These are phyloP conservation scores for Colletotrichum liriopes DNA, from an alignment of 2,329 filamentous ascomycete species.

Conservation along the genomic window DNA sequence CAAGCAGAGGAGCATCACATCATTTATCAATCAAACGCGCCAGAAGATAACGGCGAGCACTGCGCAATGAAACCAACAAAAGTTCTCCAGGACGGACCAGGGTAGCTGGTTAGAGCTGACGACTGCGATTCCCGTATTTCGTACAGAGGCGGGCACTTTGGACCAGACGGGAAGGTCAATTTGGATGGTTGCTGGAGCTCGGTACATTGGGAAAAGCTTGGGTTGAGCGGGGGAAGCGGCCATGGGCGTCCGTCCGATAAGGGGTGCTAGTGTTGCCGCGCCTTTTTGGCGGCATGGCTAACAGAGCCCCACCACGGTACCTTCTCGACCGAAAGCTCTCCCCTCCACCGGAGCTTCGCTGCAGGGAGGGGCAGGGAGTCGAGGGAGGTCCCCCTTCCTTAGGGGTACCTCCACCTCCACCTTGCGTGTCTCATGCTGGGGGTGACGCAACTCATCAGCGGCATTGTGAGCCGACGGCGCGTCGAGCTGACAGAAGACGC, in stretches of 20 bases:
- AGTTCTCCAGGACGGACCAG: background rate
- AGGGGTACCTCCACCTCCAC: background rate
- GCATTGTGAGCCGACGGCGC: constrained; percentile 7
- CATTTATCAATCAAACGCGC: constrained; percentile 21
- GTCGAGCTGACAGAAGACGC: background rate
- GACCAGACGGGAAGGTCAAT: constrained; percentile 37
- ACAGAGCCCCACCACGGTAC: background rate
- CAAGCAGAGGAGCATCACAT: constrained; percentile 5
- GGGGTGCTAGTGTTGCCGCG: constrained; percentile 7
- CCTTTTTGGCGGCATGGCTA: background rate
- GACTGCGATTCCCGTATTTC: constrained; percentile 4
- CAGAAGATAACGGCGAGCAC: background rate
- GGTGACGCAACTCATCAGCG: constrained; percentile 13
- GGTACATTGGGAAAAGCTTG: constrained; percentile 18
- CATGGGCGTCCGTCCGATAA: constrained; percentile 18
- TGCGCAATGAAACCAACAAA: background rate
- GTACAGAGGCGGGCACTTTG: constrained; percentile 3
- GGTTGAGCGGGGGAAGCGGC: constrained; percentile 21
- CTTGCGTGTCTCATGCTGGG: constrained; percentile 7
- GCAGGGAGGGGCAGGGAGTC: constrained; percentile 9
- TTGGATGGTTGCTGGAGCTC: constrained; percentile 12
- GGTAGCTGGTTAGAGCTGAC: constrained; percentile 7
- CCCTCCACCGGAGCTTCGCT: constrained; percentile 30
- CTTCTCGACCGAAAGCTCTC: constrained; percentile 27
- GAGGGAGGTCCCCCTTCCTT: background rate